Evolutionary conservation across 2,329 filamentous ascomycete genomes (phyloP), one percentile per base, ranked within the genome.

Genomic region (Whalleya microplaca): DNA sequence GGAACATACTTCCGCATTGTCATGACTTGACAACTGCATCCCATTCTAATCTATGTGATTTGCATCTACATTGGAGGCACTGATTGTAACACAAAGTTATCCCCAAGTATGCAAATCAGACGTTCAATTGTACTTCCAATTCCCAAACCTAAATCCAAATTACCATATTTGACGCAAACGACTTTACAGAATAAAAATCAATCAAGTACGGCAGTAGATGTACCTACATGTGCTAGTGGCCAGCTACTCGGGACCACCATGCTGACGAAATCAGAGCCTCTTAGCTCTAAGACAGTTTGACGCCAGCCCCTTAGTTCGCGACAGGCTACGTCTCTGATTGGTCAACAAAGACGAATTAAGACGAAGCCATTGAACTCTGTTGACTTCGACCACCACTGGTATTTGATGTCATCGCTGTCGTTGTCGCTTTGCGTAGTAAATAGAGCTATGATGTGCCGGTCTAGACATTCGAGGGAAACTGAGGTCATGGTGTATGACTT

Each of bases 361-460:
- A 59, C 47, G 49, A 54, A 58, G 60, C 55, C 44, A 19, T 27
- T 29, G 48, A 48, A 51, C 57, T 41, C 44, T 60, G 3, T 48
- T 53, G 59, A 42, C 50, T 58, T 61, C 48, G 61, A 61, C 63
- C 41, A 32, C 47, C 45, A 12, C 45, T n/a, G 41, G 46, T 5
- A 40, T 53, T 58, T 66, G 66, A 67, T 68, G 64, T 68, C 64
- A 68, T 61, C 41, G 59, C 53, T 55, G 9, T 45, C n/a, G 41
- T 46, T 37, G 43, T 44, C 18, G 23, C 47, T 51, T 57, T 47
- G 40, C 45, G 50, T 21, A 29, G 44, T 48, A 48, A n/a, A 18
- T 8, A 48, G 46, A 53, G 51, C 48, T 53, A 45, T 29, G 51
- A 44, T 51, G 48, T 46, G 40, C 44, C 48, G 29, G 48, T 43